Conservation (phyloP, 1,139 yeast genomes). For the Entelexis paramagnoliae region DNA sequence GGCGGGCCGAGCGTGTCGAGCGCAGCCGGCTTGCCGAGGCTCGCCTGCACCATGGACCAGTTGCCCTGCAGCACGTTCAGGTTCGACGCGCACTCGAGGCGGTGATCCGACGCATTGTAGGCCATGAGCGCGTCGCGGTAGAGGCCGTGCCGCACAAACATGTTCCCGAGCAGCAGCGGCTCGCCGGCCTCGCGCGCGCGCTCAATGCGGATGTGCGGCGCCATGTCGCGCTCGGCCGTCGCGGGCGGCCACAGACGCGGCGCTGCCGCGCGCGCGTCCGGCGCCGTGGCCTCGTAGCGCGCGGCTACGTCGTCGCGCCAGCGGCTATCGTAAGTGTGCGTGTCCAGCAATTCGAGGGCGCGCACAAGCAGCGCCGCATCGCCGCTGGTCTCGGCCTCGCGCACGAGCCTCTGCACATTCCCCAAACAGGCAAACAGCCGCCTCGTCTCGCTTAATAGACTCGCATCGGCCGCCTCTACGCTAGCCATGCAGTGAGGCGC, state of each 20-base stretch:
- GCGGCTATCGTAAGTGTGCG: not conserved
- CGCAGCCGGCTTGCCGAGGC: not conserved
- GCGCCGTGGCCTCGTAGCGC: not conserved
- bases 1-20: not conserved
- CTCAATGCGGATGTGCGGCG: constrained; percentile 6
- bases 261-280: not conserved
- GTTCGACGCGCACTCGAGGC: constrained; percentile 9
- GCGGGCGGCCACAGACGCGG: not conserved
- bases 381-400: not conserved
- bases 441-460: not conserved
- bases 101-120: not conserved
- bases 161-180: constrained; percentile 4
- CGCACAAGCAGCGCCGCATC: not conserved
- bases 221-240: not conserved
- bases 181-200: constrained; percentile 6
- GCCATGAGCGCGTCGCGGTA: constrained; percentile 13
- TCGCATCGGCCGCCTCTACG: not conserved
- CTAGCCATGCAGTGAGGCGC: not conserved
- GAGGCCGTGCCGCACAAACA: constrained; percentile 5
- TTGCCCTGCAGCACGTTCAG: constrained; percentile 12
- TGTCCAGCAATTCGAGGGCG: constrained; percentile 2
- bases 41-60: constrained; percentile 14
- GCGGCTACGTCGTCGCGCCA: constrained; percentile 6
- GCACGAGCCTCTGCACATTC: not conserved
- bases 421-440: not conserved